These are phyloP conservation scores for Dipodascopsis tothii DNA, from an alignment of 805 yeast genomes.

Conservation along the genomic window DNA sequence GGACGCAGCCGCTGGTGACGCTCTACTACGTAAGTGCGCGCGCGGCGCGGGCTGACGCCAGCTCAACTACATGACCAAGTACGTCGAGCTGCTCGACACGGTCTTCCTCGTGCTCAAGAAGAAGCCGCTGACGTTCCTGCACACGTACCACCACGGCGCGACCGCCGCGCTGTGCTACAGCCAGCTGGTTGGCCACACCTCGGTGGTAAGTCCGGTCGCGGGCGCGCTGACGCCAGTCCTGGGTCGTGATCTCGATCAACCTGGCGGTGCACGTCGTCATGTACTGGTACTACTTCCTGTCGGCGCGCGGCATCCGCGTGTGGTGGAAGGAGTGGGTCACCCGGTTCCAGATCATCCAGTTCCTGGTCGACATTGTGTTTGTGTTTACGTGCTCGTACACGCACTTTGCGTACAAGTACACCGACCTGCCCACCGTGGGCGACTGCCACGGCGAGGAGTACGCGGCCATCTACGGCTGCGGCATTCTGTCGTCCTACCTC, in stretches of 20 bases:
- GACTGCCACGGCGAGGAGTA: conserved; percentile 83
- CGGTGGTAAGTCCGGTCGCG: conserved; percentile 40
- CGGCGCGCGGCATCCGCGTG: conserved; percentile 85
- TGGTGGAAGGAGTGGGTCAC: conserved; percentile 99
- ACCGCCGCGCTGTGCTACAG: conserved; percentile 89
- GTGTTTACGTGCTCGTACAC: conserved; percentile 91
- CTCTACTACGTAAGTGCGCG: conserved; percentile 50
- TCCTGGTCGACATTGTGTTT: conserved; percentile 75
- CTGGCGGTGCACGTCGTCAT: conserved; percentile 87
- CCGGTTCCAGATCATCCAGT: conserved; percentile 86
- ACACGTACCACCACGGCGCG: conserved; percentile 96
- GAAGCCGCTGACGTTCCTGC: conserved; percentile 83
- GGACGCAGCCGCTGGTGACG: conserved; percentile 73
- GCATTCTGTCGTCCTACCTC: conserved; percentile 79
- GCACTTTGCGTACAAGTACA: conserved; percentile 66
- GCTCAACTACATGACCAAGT: conserved; percentile 82
- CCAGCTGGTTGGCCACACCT: conserved; percentile 78
- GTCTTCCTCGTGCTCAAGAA: conserved; percentile 82
- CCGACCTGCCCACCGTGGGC: conserved; percentile 65
- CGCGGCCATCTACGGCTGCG: conserved; percentile 87
- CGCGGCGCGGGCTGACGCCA: background rate
- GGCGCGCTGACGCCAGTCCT: conserved; percentile 38
- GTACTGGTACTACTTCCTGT: conserved; percentile 94
- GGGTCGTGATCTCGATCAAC: conserved; percentile 88
- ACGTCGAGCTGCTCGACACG: conserved; percentile 80